Base-by-base conservation (phyloP, 1,139 yeast species). In the Debaryomyces singareniensis region DNA sequence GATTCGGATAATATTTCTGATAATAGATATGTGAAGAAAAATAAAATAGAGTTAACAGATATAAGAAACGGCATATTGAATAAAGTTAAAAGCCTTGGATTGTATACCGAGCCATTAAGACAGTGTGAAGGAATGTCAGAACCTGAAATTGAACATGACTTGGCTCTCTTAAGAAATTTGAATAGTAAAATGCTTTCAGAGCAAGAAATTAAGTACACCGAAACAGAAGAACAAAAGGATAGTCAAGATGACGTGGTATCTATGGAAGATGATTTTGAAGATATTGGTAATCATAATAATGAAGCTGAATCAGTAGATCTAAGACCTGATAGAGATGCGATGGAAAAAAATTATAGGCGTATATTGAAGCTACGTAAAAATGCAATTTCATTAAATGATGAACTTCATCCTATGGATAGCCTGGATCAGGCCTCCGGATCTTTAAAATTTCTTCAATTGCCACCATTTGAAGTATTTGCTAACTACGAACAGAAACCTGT, bases 31-130 rank as follows among this genome's bases (percentile, higher is more conserved):
- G 29, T 40, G 22, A 51, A 49, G 25, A 55, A 51, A 28, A 61
- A 61, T 37, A 49, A 49, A 30, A 43, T 61, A n/a, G 70, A 64
- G 35, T 33, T 58, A 16, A 55, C 68, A 2, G 48, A 53, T 32
- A 52, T 55, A 21, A 58, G 51, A 29, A 34, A 25, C 11, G n/a
- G 29, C 5, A 31, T 31, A 9, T 20, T 31, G 11, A 22, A 26
- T 4, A 24, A 21, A 5, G 25, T 20, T 5, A 16, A 21, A 13
- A 9, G 14, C 14, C 13, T 7, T 9, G 11, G 25, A 7, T n/a
- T 18, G 21, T 9, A 9, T 18, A 9, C 10, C n/a, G 10, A 18
- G n/a, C n/a, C n/a, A 18, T 10, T 16, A 20, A 15, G 29, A 24
- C 24, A 12, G 5, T 53, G 59, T 32, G 22, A 36, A 4, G 57